Evolutionary conservation across 208 protist genomes (phyloP), one percentile per base, ranked within the genome.

Genomic region (Leishmania major): DNA sequence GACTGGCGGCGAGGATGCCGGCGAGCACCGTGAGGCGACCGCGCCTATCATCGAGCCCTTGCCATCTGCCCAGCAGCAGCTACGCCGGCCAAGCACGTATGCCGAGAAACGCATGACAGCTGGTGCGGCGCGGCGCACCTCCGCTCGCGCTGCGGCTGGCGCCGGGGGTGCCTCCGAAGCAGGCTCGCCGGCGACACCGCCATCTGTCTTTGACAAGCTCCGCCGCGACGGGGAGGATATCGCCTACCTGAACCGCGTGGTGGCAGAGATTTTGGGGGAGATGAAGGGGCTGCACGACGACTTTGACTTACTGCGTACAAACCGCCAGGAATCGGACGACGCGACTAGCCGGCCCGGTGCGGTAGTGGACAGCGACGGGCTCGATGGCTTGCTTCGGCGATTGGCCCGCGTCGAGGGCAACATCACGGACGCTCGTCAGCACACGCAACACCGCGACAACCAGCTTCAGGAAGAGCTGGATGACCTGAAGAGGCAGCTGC

Each of bases 191-290:
- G 31, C 22, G 4, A 45, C n/a, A n/a, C 51, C 28, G 45, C 7
- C 45, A 1, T 88, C 86, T 13, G 82, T 85, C 13, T 91, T 87
- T 53, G 91, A 95, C 37, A 91, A 90, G 49, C 79, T 97, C 25
- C 78, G 77, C 31, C 80, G 89, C 49, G 94, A 97, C 81, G 88
- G 88, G 25, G 87, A 90, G 2, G 92, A 95, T 79, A 97, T 97
- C 81, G 91, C 87, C 13, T 90, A 96, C 81, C 85, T 97, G 74
- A 97, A 97, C 87, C 94, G 94, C 67, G 91, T 97, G n/a, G 94
- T 97, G 75, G 94, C 94, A n/a, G 94, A 97, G 84, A 97, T 96
- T 53, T 81, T 97, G 49, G 91, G 80, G 3, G 90, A 96, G 83
- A 95, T 97, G 91, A 93, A 93, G 88, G 86, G 47, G 13, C 83